Evolutionary conservation across 2,329 filamentous ascomycete genomes (phyloP), one percentile per base, ranked within the genome.

Genomic region (Cordyceps cateniannulata): DNA sequence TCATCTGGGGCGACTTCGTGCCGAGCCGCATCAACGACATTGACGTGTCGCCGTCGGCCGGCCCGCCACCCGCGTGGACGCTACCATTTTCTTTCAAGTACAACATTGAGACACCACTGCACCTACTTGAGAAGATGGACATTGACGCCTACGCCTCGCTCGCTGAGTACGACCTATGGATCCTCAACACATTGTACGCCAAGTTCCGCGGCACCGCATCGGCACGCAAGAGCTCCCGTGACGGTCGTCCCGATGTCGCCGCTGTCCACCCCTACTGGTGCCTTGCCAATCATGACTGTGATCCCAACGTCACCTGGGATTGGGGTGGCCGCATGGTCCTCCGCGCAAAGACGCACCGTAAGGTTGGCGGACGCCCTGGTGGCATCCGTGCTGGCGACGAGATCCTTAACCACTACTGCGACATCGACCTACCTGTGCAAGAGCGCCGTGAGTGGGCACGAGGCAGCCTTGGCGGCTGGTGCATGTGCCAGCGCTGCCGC

Each of bases 231-330:
- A 91, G 85, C 63, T 82, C 81, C 0, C 83, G 84, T 66, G 90
- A 93, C 64, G 90, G 92, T 3, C 85, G 90, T 10, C 93, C 95
- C 0, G 95, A 98, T 68, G 89, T 96, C 5, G 91, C 91, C 29
- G 93, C 93, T 29, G 93, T 98, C 29, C 93, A 98, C 75, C 92
- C 93, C 2, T 85, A 96, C 67, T 99, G 95, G 92, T 98, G 93
- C 74, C 80, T 98, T 32, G 93, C 93, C 29, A 99, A 99, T 69
- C 95, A 99, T 72, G 91, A 92, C 72, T 99, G 95, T 75, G 87
- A 96, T 70, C 95, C 95, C 9, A 97, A 96, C 72, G 92, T 98
- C 44, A 84, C 84, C 3, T 99, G 95, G 95, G 90, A 96, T 69
- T 97, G 93, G 91, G 86, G 88, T 29, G 90, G 89, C 1, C 82